These are phyloP conservation scores for Sungouiozyma intestinalis DNA, from an alignment of 805 yeast species.

Conservation along the genomic window DNA sequence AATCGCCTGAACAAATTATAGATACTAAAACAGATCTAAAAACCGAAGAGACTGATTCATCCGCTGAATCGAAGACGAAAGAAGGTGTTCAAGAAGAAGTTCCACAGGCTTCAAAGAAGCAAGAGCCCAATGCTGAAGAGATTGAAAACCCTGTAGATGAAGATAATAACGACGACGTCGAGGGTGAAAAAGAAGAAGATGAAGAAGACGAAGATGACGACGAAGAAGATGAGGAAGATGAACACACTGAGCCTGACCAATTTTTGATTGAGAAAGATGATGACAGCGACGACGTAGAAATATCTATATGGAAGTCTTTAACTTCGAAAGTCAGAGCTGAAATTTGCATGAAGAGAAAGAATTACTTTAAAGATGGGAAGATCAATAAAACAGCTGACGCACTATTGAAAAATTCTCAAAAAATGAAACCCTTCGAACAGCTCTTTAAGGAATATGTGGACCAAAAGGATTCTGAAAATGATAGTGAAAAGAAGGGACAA, in stretches of 20 bases:
- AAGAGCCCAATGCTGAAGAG: conserved; percentile 4
- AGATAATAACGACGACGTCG: not conserved
- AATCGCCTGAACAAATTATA: conserved; percentile 14
- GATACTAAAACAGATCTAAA: conserved; percentile 22
- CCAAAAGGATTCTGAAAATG: conserved; percentile 22
- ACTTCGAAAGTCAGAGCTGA: conserved; percentile 74
- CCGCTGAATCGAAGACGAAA: conserved; percentile 21
- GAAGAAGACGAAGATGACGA: conserved; percentile 17
- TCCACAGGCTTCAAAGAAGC: not conserved
- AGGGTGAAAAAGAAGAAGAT: not conserved
- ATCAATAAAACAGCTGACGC: conserved; percentile 65
- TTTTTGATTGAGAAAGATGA: conserved; percentile 44
- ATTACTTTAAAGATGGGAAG: conserved; percentile 48
- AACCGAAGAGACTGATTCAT: conserved; percentile 6
- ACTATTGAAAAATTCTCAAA: conserved; percentile 48
- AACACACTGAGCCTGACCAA: conserved; percentile 32
- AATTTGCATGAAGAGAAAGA: conserved; percentile 57
- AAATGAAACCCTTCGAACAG: conserved; percentile 48
- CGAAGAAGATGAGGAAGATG: conserved; percentile 38
- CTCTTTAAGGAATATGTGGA: conserved; percentile 23
- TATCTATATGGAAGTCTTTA: conserved; percentile 72
- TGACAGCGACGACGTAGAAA: conserved; percentile 59
- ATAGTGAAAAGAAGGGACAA: conserved; percentile 21
- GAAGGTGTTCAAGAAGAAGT: not conserved
- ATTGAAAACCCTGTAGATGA: conserved; percentile 9